Evolutionary conservation across 352 stramenopile genomes (phyloP).

Genomic region (Phytophthora pini): DNA sequence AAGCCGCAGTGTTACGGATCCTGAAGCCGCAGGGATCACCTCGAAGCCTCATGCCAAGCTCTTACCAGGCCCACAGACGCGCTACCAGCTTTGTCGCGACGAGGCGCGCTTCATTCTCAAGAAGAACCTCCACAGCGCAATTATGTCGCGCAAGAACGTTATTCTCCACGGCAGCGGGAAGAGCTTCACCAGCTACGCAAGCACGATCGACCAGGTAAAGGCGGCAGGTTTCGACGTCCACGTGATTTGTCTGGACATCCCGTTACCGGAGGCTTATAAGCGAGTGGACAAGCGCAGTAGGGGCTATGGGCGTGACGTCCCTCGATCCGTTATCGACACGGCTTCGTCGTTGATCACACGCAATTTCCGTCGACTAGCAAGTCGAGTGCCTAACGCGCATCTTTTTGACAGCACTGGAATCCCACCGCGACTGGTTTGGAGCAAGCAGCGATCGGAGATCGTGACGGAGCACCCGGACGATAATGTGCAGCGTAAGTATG

Average conservation of each 20-base stretch:
- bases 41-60: constrained; percentile 28
- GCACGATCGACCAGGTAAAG: constrained; percentile 72
- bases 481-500: constrained; percentile 72
- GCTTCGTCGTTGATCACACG: constrained; percentile 67
- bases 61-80: constrained; percentile 62
- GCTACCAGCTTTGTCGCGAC: constrained; percentile 82
- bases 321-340: constrained; percentile 65
- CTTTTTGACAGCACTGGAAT: constrained; percentile 71
- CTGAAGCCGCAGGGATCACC: constrained; percentile 12
- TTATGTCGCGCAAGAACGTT: constrained; percentile 82
- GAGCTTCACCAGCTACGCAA: constrained; percentile 70
- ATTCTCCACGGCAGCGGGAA: constrained; percentile 84
- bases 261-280: constrained; percentile 64
- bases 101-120: constrained; percentile 85
- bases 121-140: constrained; percentile 78
- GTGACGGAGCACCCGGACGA: constrained; percentile 54
- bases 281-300: constrained; percentile 71
- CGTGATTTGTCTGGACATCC: constrained; percentile 82
- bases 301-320: constrained; percentile 75
- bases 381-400: constrained; percentile 70
- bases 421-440: constrained; percentile 76
- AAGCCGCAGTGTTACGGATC: constrained; percentile 31
- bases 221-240: constrained; percentile 72
- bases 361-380: constrained; percentile 71
- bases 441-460: constrained; percentile 65